These are phyloP conservation scores for Geotrichum histeridarum DNA, from an alignment of 1,139 yeast genomes.

Conservation along the genomic window DNA sequence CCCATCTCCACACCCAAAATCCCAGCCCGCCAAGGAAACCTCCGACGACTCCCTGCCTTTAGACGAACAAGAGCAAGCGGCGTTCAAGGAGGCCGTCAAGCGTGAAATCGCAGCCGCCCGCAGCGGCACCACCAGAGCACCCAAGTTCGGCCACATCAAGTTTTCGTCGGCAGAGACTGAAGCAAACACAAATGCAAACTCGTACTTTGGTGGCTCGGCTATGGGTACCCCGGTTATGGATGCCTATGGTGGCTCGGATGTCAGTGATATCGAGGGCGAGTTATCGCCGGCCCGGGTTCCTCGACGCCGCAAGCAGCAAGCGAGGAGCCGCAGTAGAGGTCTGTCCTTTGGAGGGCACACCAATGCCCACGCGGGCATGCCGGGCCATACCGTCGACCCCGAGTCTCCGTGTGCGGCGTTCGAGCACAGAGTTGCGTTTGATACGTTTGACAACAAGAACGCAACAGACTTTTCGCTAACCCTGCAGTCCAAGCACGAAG, in stretches of 20 bases:
- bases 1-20: neutral
- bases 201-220: conserved; percentile 14
- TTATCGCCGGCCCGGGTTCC: neutral
- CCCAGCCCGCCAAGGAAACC: neutral
- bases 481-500: conserved; percentile 52
- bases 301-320: neutral
- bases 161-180: conserved; percentile 17
- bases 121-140: neutral
- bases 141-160: conserved; percentile 7
- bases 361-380: neutral
- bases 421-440: conserved; percentile 47
- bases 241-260: conserved; percentile 5
- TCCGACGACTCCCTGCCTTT: neutral
- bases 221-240: neutral
- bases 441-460: conserved; percentile 46
- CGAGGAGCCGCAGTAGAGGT: conserved; percentile 13
- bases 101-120: neutral
- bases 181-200: conserved; percentile 18
- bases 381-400: conserved; percentile 2
- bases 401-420: conserved; percentile 20
- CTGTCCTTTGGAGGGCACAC: neutral
- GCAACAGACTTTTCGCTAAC: conserved; percentile 44
- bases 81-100: conserved; percentile 1
- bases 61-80: neutral
- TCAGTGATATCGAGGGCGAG: conserved; percentile 12